Conservation (phyloP, 225 moss, liverwort and hornwort genomes). For the Neckera pumila region DNA sequence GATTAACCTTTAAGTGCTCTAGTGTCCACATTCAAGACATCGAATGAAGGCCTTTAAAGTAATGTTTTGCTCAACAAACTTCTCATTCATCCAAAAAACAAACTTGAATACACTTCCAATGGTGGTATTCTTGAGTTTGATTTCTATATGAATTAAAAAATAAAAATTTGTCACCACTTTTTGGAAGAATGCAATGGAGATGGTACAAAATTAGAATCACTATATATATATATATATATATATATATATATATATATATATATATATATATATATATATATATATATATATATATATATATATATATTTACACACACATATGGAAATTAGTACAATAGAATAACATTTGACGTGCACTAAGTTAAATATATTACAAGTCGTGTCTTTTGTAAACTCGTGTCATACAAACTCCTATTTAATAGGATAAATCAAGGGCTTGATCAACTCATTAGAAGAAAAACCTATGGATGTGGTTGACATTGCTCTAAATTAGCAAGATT, state of each 20-base stretch:
- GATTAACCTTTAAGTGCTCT: not conserved
- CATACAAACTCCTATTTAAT: not conserved
- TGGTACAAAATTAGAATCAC: not conserved
- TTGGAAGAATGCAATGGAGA: not conserved
- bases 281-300: too few relatives aligned
- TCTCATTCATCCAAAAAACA: not conserved
- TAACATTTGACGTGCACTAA: not conserved
- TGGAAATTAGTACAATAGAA: not conserved
- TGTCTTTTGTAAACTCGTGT: too few relatives aligned
- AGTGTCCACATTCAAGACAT: not conserved
- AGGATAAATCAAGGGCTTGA: not conserved
- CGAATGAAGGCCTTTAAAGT: not conserved
- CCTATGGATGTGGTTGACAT: not conserved
- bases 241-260: too few relatives aligned
- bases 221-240: too few relatives aligned
- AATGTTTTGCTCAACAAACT: not conserved
- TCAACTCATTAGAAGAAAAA: not conserved
- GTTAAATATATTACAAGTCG: not conserved
- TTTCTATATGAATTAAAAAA: not conserved
- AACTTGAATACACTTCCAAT: not conserved
- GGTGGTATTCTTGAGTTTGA: too few relatives aligned
- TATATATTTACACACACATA: too few relatives aligned
- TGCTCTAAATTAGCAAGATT: not conserved
- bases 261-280: too few relatives aligned
- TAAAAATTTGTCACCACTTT: not conserved